Evolutionary conservation across 2,329 filamentous ascomycete genomes (phyloP).

Genomic region (Phyllosticta capitalensis): DNA sequence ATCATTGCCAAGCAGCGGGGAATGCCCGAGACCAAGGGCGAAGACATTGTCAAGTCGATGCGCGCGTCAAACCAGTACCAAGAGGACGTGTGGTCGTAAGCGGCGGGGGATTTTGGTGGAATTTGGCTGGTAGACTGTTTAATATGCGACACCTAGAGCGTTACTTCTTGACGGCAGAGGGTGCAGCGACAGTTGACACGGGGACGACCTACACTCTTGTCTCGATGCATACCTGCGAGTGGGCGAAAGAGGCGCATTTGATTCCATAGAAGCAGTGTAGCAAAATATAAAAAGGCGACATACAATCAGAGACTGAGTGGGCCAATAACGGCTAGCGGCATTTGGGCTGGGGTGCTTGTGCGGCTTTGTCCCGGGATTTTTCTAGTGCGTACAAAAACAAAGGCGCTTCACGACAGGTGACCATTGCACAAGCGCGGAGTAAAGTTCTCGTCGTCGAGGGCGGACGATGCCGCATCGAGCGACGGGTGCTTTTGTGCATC

Average conservation of each 20-base stretch:
- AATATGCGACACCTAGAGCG: constrained; percentile 4
- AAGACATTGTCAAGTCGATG: constrained; percentile 97
- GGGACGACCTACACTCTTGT: neutral
- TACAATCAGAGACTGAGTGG: neutral
- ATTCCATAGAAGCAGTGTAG: neutral
- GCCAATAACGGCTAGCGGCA: constrained; percentile 7
- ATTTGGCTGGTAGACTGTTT: constrained; percentile 2
- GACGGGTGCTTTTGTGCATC: neutral
- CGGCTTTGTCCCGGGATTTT: constrained; percentile 14
- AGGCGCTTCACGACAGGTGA: constrained; percentile 1
- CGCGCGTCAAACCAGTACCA: constrained; percentile 92
- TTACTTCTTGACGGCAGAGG: neutral
- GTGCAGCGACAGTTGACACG: neutral
- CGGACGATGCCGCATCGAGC: neutral
- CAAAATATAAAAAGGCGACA: neutral
- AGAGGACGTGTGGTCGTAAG: constrained; percentile 61
- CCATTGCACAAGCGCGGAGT: neutral
- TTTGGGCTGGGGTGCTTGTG: neutral
- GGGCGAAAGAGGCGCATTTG: constrained; percentile 1
- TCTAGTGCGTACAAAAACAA: constrained; percentile 5
- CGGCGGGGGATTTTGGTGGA: neutral
- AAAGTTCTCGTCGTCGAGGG: neutral
- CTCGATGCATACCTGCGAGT: constrained; percentile 4
- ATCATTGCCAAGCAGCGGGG: constrained; percentile 80
- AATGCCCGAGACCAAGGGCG: constrained; percentile 74